Conservation (phyloP, 2,329 filamentous ascomycete genomes). For the Dactylellina parvicollis region DNA sequence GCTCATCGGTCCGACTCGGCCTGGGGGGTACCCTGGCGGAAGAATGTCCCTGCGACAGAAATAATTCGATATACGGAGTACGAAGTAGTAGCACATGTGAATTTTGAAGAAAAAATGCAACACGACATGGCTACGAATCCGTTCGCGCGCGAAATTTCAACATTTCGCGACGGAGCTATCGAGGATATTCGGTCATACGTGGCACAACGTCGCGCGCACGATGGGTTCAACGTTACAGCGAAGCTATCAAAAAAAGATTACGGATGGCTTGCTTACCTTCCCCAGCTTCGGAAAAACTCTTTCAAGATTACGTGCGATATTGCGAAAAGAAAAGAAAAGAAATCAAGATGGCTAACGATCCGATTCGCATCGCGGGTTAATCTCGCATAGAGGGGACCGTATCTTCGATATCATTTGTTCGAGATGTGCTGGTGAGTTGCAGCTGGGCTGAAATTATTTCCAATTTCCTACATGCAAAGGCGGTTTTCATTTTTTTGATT, state of each 20-base stretch:
- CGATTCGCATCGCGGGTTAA: conserved; percentile 59
- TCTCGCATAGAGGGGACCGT: conserved; percentile 76
- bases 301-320: too few species aligned
- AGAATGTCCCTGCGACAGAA: neutral
- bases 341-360: conserved; percentile 58
- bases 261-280: conserved; percentile 25
- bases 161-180: neutral
- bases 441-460: conserved; percentile 54
- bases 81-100: neutral
- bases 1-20: conserved; percentile 52
- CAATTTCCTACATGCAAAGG: conserved; percentile 46
- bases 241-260: neutral
- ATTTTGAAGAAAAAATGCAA: conserved; percentile 29
- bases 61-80: too few species aligned
- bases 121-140: conserved; percentile 19
- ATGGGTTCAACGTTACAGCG: too few species aligned
- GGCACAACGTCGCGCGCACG: conserved; percentile 24
- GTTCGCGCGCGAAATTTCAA: neutral
- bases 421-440: conserved; percentile 78
- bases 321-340: too few species aligned
- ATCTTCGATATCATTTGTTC: conserved; percentile 84
- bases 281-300: conserved; percentile 50
- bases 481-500: too few species aligned
- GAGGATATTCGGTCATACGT: conserved; percentile 10
- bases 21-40: conserved; percentile 8